Evolutionary conservation across 805 yeast genomes (phyloP).

Genomic region (Yamadazyma laniorum): DNA sequence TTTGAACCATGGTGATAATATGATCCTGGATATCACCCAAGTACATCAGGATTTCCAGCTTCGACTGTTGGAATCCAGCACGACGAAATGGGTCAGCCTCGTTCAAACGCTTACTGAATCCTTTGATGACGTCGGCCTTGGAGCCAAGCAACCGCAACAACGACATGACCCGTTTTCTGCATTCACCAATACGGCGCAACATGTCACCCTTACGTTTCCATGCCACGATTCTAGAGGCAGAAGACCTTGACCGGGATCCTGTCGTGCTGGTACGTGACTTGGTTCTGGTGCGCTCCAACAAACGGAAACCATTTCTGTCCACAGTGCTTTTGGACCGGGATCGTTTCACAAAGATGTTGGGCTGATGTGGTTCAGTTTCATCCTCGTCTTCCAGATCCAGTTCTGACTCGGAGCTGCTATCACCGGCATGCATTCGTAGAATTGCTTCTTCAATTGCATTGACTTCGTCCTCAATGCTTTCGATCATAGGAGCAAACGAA

Average conservation of each 20-base stretch:
- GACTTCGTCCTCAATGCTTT: slow-evolving; percentile 90
- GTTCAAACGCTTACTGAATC: slow-evolving; percentile 84
- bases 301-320: slow-evolving; percentile 20
- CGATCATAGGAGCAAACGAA: slow-evolving; percentile 96
- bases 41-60: slow-evolving; percentile 82
- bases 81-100: slow-evolving; percentile 19
- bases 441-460: slow-evolving; percentile 93
- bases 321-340: slow-evolving; percentile 39
- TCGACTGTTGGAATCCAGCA: slow-evolving; percentile 42
- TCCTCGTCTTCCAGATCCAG: slow-evolving; percentile 20
- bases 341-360: slow-evolving; percentile 31
- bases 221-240: slow-evolving; percentile 48
- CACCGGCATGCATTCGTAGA: slow-evolving; percentile 77
- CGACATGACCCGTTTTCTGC: slow-evolving; percentile 92
- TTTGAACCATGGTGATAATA: slow-evolving; percentile 94
- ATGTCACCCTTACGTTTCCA: slow-evolving; percentile 95
- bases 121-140: slow-evolving; percentile 97
- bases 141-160: slow-evolving; percentile 79
- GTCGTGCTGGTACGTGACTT: slow-evolving; percentile 14
- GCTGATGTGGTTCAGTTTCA: slow-evolving; percentile 15
- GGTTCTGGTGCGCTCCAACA: slow-evolving; percentile 7
- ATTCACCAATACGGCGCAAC: slow-evolving; percentile 92
- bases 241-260: slow-evolving; percentile 30
- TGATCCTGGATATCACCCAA: slow-evolving; percentile 98
- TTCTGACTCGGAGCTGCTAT: slow-evolving; percentile 40